Evolutionary conservation across 768 basidiomycete species (phyloP).

Genomic region (Lactarius hengduanensis): DNA sequence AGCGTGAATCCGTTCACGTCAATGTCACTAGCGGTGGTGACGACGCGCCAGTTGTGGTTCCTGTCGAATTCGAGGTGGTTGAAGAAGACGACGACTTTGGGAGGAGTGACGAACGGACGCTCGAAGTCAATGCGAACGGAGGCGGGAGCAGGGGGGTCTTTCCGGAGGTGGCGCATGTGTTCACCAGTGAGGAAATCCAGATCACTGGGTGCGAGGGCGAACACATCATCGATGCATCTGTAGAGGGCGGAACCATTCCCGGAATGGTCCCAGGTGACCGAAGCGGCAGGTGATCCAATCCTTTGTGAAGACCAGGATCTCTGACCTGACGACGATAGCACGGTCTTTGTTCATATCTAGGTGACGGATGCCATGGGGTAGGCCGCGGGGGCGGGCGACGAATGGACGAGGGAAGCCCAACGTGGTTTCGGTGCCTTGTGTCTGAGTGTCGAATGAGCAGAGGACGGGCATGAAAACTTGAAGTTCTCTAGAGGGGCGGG

Average conservation of each 20-base stretch:
- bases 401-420: background rate
- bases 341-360: background rate
- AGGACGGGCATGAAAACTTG: background rate
- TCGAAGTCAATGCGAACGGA: background rate
- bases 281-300: background rate
- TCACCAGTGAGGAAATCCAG: background rate
- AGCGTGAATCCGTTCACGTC: background rate
- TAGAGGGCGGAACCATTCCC: background rate
- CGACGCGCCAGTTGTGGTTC: background rate
- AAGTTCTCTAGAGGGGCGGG: no score
- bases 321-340: background rate
- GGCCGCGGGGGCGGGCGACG: background rate
- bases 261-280: background rate
- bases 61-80: background rate
- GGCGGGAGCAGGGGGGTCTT: background rate
- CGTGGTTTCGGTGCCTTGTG: background rate
- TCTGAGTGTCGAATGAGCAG: background rate
- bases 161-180: background rate
- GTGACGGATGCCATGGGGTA: background rate
- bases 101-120: background rate
- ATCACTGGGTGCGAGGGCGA: background rate
- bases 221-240: background rate
- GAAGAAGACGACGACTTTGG: slow-evolving; percentile 3
- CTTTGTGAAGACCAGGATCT: background rate
- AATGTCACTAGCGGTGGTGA: background rate